Conservation (phyloP, 148 eudicot genomes). For the Rhododendron vialii region DNA sequence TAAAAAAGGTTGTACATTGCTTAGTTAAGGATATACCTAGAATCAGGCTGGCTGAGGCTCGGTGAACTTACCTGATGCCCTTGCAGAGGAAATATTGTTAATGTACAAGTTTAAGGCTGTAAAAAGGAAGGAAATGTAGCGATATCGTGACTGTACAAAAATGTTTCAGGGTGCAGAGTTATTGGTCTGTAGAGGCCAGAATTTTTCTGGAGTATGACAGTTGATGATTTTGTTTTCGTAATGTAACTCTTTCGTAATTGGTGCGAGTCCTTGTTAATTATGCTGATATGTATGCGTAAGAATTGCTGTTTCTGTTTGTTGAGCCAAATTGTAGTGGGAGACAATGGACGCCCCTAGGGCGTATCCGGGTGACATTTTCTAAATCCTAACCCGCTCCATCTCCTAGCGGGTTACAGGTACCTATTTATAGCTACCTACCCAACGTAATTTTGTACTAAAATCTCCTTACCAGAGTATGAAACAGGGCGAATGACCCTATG, state of each 20-base stretch:
- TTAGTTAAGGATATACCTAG: constrained; percentile 60
- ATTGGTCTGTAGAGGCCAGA: constrained; percentile 7
- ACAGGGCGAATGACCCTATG: too few species aligned
- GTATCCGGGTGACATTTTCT: neutral
- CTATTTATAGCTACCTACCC: too few species aligned
- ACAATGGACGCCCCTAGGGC: neutral
- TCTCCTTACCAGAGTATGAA: too few species aligned
- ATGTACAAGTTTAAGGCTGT: constrained; percentile 17
- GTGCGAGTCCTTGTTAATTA: neutral
- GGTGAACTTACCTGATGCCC: constrained; percentile 1
- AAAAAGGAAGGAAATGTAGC: constrained; percentile 8
- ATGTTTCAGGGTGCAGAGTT: constrained; percentile 6
- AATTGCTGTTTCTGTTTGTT: neutral
- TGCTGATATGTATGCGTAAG: neutral
- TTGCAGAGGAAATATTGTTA: neutral
- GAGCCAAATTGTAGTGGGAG: neutral
- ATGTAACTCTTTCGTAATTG: neutral
- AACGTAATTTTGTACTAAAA: too few species aligned
- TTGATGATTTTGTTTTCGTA: neutral
- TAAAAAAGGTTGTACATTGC: constrained; percentile 59
- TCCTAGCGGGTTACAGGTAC: neutral
- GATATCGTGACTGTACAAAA: constrained; percentile 24
- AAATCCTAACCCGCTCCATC: neutral
- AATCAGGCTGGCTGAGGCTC: constrained; percentile 29
- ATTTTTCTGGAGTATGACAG: neutral